Conservation (phyloP, 2,329 filamentous ascomycete genomes). For the Paecilomyces sp. region DNA sequence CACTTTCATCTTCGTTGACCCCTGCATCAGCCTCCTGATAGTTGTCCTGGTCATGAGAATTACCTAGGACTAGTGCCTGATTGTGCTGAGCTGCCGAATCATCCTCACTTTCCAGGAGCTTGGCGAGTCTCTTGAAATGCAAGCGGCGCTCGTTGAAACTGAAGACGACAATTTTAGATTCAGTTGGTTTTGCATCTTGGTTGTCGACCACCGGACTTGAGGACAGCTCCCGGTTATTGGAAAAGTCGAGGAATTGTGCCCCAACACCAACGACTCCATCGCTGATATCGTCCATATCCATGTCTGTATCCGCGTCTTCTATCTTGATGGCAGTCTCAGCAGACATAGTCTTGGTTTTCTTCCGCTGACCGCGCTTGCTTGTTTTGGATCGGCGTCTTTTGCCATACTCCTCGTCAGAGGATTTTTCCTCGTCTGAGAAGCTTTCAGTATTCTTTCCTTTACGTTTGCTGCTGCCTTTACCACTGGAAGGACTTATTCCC, state of each 20-base stretch:
- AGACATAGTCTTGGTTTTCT: conserved; percentile 6
- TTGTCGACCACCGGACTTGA: neutral
- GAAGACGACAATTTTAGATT: neutral
- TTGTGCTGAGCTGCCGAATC: neutral
- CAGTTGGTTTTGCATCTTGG: neutral
- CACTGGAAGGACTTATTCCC: neutral
- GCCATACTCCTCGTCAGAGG: conserved; percentile 1
- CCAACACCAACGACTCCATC: neutral
- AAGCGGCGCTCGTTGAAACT: neutral
- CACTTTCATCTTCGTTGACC: neutral
- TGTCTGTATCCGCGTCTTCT: conserved; percentile 5
- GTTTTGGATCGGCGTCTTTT: conserved; percentile 1
- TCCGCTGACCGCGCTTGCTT: conserved; percentile 1
- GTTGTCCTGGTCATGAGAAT: neutral
- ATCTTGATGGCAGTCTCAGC: conserved; percentile 3
- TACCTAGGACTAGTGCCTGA: neutral
- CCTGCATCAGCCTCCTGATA: neutral
- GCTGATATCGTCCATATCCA: neutral
- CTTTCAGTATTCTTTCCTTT: neutral
- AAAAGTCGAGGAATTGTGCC: neutral
- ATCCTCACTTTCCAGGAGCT: neutral
- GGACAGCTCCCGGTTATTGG: neutral
- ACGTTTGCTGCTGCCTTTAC: neutral
- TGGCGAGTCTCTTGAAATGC: neutral
- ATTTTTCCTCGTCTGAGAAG: neutral